phyloP scores from a whole-genome alignment of 2,329 filamentous ascomycete species.

The Rutstroemia sp. region DNA sequence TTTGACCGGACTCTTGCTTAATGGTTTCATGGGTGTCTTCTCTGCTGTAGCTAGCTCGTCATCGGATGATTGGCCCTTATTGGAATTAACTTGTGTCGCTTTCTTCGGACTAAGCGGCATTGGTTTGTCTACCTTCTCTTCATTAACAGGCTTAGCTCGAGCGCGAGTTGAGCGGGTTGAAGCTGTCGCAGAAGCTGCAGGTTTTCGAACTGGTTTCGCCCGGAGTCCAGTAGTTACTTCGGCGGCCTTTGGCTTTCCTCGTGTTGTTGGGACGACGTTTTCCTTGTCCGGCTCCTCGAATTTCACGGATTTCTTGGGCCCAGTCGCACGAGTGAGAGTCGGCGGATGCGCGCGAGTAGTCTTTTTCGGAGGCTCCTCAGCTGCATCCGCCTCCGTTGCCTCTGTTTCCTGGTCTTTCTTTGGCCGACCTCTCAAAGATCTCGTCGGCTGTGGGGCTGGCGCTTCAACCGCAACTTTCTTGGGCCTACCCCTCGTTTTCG shows the following conservation, averaged over 20 bases:
- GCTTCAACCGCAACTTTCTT: constrained; percentile 31
- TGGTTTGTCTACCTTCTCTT: constrained; percentile 32
- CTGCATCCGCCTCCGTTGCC: constrained; percentile 17
- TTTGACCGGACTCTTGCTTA: constrained; percentile 51
- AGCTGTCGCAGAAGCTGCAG: constrained; percentile 27
- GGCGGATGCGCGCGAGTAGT: constrained; percentile 31
- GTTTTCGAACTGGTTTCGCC: constrained; percentile 43
- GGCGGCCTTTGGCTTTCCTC: constrained; percentile 31
- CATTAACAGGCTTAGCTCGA: constrained; percentile 25
- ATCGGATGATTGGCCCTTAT: constrained; percentile 44
- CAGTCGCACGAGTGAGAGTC: constrained; percentile 35
- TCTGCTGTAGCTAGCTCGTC: constrained; percentile 51
- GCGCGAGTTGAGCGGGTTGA: constrained; percentile 26
- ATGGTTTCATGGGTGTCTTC: constrained; percentile 42
- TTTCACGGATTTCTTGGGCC: constrained; percentile 53
- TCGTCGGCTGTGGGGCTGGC: constrained; percentile 15
- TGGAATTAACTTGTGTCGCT: constrained; percentile 46
- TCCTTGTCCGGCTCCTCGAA: constrained; percentile 58
- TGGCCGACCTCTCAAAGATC: constrained; percentile 21
- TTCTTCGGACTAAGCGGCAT: constrained; percentile 58
- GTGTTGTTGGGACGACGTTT: constrained; percentile 43
- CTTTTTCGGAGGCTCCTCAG: constrained; percentile 33
- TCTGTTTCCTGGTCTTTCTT: constrained; percentile 23
- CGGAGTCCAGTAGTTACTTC: constrained; percentile 34
- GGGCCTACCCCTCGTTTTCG: constrained; percentile 38